Evolutionary conservation across 805 yeast genomes (phyloP), one percentile per base, ranked within the genome.

Genomic region (Teunomyces atbi): DNA sequence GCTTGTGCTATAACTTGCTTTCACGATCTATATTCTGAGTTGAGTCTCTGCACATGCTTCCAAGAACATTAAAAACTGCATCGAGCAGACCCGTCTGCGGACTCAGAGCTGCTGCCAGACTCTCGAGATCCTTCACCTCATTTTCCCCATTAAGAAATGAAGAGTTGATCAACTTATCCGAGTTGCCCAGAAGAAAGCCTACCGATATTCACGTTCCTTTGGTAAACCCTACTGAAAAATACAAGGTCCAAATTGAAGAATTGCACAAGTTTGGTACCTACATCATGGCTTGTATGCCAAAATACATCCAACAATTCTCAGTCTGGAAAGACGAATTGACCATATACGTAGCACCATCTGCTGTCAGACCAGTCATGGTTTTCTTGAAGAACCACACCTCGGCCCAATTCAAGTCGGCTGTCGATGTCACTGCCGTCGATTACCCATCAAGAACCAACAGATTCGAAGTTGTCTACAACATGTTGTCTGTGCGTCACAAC

Each of bases 241-340:
- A 82, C 69, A 72, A 71, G 58, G 86, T 78, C 53, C 82, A 79
- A 49, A 65, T 68, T 44, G 91, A 83, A 60, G 89, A 85, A 54
- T 74, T 88, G 51, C 95, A 86, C 72, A 81, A 82, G 67, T 89
- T 86, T 65, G 96, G 96, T 21, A 77, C 80, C 46, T 89, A 89
- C 62, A 64, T 89, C 53, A 84, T 85, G 77, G 77, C 88, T 6
- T 79, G 87, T 52, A 62, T 89, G 69, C 96, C 96, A 41, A 89
- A 87, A 66, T 86, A 71, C 60, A 77, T 89, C 51, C 95, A 89
- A 70, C 85, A 85, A 64, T 89, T 87, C 58, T 75, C 88, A 5
- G 96, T 89, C 41, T 89, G 96, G 96, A 89, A 89, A 68, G 95
- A 89, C 62, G 96, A 89, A 69, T 78, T 89, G 64, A 79, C 84